Percentiles rank a stretch among this genome's conserved stretches.
phyloP scores from a whole-genome alignment of 768 basidiomycete species.

The Tephrocybe rancida region DNA sequence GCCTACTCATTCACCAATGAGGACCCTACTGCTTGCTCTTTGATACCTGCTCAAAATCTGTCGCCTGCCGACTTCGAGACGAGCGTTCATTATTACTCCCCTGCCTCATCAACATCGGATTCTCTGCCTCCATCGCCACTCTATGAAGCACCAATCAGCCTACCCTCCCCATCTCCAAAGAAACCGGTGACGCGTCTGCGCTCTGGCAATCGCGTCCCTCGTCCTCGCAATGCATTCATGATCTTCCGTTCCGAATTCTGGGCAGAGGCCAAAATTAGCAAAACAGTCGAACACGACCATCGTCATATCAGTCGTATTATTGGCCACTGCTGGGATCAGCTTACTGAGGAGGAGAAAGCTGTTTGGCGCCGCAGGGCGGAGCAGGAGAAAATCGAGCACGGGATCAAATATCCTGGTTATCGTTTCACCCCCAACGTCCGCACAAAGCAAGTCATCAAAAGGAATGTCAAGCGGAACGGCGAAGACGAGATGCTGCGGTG shows the following conservation, averaged over 20 bases:
- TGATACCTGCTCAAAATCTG: slow-evolving; percentile 7
- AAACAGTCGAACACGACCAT: slow-evolving; percentile 56
- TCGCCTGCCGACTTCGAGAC: slow-evolving; percentile 6
- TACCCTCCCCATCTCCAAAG: slow-evolving; percentile 15
- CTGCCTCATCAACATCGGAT: slow-evolving; percentile 14
- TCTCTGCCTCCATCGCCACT: slow-evolving; percentile 13
- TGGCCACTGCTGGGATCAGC: slow-evolving; percentile 55
- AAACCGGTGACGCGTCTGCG: slow-evolving; percentile 21
- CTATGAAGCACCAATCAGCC: background rate
- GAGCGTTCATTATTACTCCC: slow-evolving; percentile 11
- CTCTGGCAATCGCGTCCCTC: slow-evolving; percentile 59
- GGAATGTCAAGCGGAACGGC: slow-evolving; percentile 55
- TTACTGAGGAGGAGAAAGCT: slow-evolving; percentile 51
- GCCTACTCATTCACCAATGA: slow-evolving; percentile 5
- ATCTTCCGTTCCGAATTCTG: slow-evolving; percentile 66
- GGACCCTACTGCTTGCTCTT: slow-evolving; percentile 1
- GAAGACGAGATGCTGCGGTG: slow-evolving; percentile 50
- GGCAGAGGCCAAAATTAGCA: slow-evolving; percentile 47
- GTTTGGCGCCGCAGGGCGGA: slow-evolving; percentile 54
- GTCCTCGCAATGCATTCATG: slow-evolving; percentile 87
- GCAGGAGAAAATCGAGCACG: slow-evolving; percentile 52
- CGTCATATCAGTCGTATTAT: slow-evolving; percentile 60
- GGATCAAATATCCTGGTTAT: slow-evolving; percentile 52
- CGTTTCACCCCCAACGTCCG: slow-evolving; percentile 52
- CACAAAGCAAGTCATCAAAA: slow-evolving; percentile 44